Conservation (phyloP, 75 land plant species). For the Selaginella tamariscina region DNA sequence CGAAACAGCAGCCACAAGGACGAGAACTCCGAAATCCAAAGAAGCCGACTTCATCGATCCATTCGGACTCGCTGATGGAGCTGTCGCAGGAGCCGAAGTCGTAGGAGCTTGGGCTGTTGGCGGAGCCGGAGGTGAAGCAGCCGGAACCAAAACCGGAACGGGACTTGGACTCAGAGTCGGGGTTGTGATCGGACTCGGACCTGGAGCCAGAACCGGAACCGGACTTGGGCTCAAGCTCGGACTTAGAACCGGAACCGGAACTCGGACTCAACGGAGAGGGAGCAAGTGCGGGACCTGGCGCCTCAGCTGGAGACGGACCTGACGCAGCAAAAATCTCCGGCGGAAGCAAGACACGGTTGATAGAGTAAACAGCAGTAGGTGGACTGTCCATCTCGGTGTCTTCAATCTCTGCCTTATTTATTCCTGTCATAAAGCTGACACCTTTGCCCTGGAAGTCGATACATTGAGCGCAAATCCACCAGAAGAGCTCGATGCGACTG, state of each 20-base stretch:
- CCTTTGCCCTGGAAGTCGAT: not conserved
- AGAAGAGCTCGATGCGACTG: not conserved
- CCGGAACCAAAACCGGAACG: not conserved
- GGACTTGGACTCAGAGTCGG: too few relatives aligned
- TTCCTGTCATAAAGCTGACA: conserved; percentile 8
- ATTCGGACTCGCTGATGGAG: not conserved
- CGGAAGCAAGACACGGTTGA: conserved; percentile 19
- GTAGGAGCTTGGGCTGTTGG: not conserved
- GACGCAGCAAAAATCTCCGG: conserved; percentile 14
- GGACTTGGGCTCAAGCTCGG: not conserved
- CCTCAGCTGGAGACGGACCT: not conserved
- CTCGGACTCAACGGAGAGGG: not conserved
- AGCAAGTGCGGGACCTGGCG: not conserved
- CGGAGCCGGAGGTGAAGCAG: not conserved
- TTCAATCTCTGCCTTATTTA: conserved; percentile 8
- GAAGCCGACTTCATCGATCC: too few relatives aligned
- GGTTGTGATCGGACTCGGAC: not conserved
- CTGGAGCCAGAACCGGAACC: conserved; percentile 5
- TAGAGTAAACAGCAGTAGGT: conserved; percentile 20
- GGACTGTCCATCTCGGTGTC: conserved; percentile 10
- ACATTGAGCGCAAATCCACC: conserved; percentile 7
- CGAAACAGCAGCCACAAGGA: too few relatives aligned
- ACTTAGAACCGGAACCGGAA: conserved; percentile 10
- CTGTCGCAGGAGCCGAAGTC: not conserved
- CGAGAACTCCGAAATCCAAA: too few relatives aligned